Evolutionary conservation across 1,139 yeast species (phyloP), one percentile per base, ranked within the genome.

Genomic region (Kodamaea alishanica): DNA sequence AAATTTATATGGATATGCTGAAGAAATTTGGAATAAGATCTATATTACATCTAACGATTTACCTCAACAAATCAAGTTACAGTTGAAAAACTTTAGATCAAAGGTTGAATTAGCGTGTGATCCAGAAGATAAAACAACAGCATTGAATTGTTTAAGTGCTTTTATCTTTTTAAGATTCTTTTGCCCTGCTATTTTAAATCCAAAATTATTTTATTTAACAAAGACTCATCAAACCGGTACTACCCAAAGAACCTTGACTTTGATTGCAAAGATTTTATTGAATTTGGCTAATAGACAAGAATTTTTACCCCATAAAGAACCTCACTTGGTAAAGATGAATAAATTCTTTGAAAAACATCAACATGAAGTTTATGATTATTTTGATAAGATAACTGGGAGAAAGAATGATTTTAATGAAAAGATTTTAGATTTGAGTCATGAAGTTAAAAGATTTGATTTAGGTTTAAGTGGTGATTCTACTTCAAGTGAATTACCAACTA

Each of bases 171-270:
- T 92, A 45, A 67, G 97, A 45, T 89, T 87, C 56, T 80, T 88
- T 50, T 90, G 96, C 54, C 97, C 97, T 0, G 96, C 96, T 0
- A 77, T 92, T 31, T 65, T 92, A 52, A 89, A 88, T 52, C 97
- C 97, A 0, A 88, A 88, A 52, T 61, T 88, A 34, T 89, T 88
- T 56, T 81, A 82, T 46, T 67, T 92, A 36, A 77, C 88, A 1
- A 75, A 77, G 41, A 71, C 75, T 34, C 92, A 85, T 52, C 88
- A 88, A 43, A 72, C 80, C 8, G 87, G 89, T 1, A 69, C 70
- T 12, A 72, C 81, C 1, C 92, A 88, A 51, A 70, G 95, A 42
- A 84, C 96, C 0, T 63, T 90, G 38, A 87, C 96, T 0, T 62
- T 89, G 32, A 67, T 89, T 10, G 88, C 97, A n/a, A 92, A 92